Evolutionary conservation across 1,139 yeast genomes (phyloP).

Genomic region (Pichia sp.): DNA sequence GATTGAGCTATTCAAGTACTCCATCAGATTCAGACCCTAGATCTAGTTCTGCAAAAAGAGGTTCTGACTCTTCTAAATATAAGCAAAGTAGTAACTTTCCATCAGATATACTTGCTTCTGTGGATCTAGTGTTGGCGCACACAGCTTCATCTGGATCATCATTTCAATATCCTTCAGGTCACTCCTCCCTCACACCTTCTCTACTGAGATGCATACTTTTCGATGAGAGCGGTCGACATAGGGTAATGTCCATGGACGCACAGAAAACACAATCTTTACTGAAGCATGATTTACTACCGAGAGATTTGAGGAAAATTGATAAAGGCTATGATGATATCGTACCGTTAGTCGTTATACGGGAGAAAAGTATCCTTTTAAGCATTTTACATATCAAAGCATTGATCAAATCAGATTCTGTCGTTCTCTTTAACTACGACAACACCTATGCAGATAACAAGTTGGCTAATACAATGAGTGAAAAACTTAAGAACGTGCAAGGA

Average conservation of each 20-base stretch:
- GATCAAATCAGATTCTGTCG: constrained; percentile 73
- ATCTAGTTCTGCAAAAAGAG: not conserved
- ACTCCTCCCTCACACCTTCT: constrained; percentile 16
- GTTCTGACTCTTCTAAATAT: not conserved
- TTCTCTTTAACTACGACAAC: constrained; percentile 69
- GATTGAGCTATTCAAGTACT: not conserved
- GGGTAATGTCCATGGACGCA: constrained; percentile 70
- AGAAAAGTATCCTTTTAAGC: constrained; percentile 73
- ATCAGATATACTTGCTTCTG: constrained; percentile 12
- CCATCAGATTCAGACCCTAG: not conserved
- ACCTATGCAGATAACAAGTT: constrained; percentile 64
- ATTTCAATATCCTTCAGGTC: constrained; percentile 10
- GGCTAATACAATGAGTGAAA: constrained; percentile 82
- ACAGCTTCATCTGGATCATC: constrained; percentile 12
- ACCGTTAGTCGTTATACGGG: constrained; percentile 79
- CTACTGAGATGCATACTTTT: constrained; percentile 65
- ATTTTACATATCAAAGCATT: constrained; percentile 83
- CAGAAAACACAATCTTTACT: constrained; percentile 72
- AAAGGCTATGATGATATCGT: constrained; percentile 85
- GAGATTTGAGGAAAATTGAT: constrained; percentile 84
- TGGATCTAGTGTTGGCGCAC: constrained; percentile 15
- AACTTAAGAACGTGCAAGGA: constrained; percentile 42
- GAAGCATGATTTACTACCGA: constrained; percentile 71
- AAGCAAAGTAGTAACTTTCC: not conserved
- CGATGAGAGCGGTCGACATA: constrained; percentile 66